A percentile compares a stretch with the other conserved stretches of the same genome.
Evolutionary conservation across 2,329 filamentous ascomycete species (phyloP).

Genomic region (Sporothrix luriei): DNA sequence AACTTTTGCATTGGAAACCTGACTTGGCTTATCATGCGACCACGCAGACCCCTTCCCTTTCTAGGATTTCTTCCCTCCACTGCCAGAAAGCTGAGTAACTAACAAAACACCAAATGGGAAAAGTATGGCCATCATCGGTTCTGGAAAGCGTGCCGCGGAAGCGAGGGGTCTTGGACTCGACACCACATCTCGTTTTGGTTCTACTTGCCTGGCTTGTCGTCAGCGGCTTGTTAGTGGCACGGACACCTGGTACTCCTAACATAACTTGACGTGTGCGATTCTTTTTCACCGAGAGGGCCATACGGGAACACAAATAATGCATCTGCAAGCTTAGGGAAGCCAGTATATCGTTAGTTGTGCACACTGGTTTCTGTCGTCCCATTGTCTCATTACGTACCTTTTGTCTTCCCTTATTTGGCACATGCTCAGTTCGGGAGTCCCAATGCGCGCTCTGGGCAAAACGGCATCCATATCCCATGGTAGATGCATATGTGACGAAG

Average conservation of each 20-base stretch:
- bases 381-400: not conserved
- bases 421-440: not conserved
- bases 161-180: conserved; percentile 10
- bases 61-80: not conserved
- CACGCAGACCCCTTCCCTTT: not conserved
- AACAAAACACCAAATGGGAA: not conserved
- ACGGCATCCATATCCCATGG: conserved; percentile 18
- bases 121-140: not conserved
- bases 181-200: not conserved
- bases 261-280: no score
- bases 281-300: not conserved
- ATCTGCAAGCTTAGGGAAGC: not conserved
- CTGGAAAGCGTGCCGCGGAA: not conserved
- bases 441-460: conserved; percentile 21
- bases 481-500: conserved; percentile 13
- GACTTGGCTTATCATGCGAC: conserved; percentile 27
- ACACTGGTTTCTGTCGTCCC: not conserved
- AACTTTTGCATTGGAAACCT: conserved; percentile 21
- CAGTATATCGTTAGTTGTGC: not conserved
- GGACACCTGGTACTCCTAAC: not conserved
- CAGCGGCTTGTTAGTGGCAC: no score
- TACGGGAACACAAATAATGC: conserved; percentile 13
- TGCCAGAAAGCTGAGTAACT: conserved; percentile 23
- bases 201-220: not conserved
- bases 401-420: not conserved